These are phyloP conservation scores for Gnetum montanum DNA, from an alignment of 75 land plant species.

Conservation along the genomic window DNA sequence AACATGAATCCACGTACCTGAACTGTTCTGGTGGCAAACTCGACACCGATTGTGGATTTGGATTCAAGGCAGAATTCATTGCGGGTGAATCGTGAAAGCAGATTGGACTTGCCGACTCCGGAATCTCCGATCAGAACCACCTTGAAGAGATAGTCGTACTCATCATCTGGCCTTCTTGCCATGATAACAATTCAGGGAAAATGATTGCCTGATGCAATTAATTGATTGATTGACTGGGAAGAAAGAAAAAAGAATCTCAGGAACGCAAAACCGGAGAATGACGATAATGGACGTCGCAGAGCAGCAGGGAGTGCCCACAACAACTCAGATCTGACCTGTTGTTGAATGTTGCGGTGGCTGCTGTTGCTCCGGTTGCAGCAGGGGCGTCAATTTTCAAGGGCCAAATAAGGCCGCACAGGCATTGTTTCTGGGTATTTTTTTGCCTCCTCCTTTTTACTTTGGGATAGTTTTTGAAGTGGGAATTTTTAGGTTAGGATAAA, in stretches of 20 bases:
- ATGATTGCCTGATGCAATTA: neutral
- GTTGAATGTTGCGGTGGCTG: neutral
- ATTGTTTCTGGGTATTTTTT: neutral
- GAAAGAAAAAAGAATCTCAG: neutral
- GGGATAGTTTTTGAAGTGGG: no score
- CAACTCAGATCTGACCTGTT: neutral
- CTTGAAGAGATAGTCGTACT: conserved; percentile 33
- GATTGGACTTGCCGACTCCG: conserved; percentile 43
- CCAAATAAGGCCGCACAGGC: neutral
- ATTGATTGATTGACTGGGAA: neutral
- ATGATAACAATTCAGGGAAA: no score
- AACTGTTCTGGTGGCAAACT: conserved; percentile 41
- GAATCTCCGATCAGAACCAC: conserved; percentile 43
- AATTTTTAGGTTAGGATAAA: no score
- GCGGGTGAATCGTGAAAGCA: conserved; percentile 27
- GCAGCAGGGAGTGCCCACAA: neutral
- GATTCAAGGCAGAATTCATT: conserved; percentile 40
- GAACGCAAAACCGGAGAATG: neutral
- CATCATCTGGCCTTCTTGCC: conserved; percentile 9
- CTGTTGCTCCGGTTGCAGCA: neutral
- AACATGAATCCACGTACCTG: conserved; percentile 1
- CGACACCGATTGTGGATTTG: conserved; percentile 47
- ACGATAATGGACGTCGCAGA: no score
- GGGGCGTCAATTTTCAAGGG: neutral
- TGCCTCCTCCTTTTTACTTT: neutral